A percentile compares a stretch with the other conserved stretches of the same genome.
These are phyloP conservation scores for Nelumbo lutea DNA, from an alignment of 164 flowering plant species.

Conservation along the genomic window DNA sequence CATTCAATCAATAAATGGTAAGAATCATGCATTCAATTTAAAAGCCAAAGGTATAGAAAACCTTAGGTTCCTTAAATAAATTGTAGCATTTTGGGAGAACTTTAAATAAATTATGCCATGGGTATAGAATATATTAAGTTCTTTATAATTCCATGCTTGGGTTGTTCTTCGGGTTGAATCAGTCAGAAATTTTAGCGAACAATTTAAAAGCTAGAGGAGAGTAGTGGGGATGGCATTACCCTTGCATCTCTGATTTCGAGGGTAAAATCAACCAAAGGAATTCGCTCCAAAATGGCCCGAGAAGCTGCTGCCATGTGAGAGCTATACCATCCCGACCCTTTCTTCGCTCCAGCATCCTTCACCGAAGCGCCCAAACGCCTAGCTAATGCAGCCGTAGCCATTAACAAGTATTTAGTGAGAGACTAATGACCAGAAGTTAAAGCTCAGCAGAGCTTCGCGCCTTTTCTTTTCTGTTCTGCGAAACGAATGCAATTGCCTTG, in stretches of 20 bases:
- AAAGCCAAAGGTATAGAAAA: not conserved
- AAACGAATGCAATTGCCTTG: constrained; percentile 6
- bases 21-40: not conserved
- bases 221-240: constrained; percentile 28
- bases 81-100: not conserved
- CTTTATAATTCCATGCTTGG: too few species aligned
- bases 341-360: constrained; percentile 22
- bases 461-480: constrained; percentile 5
- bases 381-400: constrained; percentile 29
- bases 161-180: not conserved
- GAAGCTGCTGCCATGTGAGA: constrained; percentile 86
- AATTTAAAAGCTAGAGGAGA: constrained; percentile 4
- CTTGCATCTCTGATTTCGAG: constrained; percentile 84
- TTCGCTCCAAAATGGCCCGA: constrained; percentile 59
- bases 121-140: not conserved
- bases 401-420: constrained; percentile 3
- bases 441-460: not conserved
- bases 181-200: constrained; percentile 40
- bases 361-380: constrained; percentile 34
- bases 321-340: constrained; percentile 46
- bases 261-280: constrained; percentile 62
- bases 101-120: not conserved
- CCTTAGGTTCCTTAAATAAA: not conserved
- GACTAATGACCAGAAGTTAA: constrained; percentile 1
- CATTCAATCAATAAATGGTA: not conserved